Evolutionary conservation across 306 rosid species (phyloP).

Genomic region (Begonia masoniana): DNA sequence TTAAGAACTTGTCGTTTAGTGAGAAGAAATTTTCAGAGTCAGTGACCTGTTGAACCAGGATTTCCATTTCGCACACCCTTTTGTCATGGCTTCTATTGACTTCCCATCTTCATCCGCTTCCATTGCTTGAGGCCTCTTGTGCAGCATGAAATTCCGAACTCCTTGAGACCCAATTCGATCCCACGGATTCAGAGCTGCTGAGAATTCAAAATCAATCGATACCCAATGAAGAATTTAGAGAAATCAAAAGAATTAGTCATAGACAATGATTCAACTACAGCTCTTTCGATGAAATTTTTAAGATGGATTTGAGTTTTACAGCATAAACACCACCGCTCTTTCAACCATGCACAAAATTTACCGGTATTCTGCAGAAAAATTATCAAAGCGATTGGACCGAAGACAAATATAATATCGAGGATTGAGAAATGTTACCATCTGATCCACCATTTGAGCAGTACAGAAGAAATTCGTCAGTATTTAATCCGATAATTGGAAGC

Average conservation of each 20-base stretch:
- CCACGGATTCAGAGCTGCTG: conserved; percentile 41
- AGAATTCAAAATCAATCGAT: neutral
- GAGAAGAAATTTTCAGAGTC: no score
- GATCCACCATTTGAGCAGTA: conserved; percentile 16
- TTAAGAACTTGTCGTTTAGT: no score
- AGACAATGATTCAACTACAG: no score
- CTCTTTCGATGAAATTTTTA: no score
- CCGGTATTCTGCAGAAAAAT: no score
- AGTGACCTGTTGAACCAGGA: conserved; percentile 23
- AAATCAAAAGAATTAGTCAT: no score
- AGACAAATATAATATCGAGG: no score
- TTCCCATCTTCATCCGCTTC: neutral
- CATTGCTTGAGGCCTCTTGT: conserved; percentile 30
- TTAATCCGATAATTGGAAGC: conserved; percentile 23
- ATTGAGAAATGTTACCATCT: conserved; percentile 14
- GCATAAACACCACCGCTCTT: no score
- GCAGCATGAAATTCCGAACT: conserved; percentile 37
- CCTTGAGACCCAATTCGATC: conserved; percentile 41
- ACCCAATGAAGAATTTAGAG: no score
- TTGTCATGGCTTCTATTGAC: neutral
- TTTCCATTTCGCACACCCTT: conserved; percentile 31
- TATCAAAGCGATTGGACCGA: no score
- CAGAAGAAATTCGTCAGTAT: conserved; percentile 17
- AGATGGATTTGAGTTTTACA: no score
- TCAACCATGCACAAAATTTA: no score